Percentiles rank a stretch among this genome's conserved stretches.
These are phyloP conservation scores for Saccharomyces hybrid DNA, from an alignment of 1,139 yeast species.

Conservation along the genomic window DNA sequence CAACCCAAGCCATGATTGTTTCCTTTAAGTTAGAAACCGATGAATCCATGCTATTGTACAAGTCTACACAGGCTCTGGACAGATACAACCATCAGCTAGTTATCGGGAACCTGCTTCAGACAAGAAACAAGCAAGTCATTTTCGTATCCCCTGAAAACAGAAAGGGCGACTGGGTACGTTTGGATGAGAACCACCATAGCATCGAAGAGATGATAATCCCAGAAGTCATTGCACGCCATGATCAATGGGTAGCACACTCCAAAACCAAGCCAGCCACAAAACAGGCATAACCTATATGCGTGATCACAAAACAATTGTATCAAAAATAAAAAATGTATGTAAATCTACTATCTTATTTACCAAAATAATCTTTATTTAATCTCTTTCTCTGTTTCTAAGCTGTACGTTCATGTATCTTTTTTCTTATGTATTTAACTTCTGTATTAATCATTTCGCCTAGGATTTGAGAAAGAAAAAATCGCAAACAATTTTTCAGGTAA, in stretches of 20 bases:
- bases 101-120: slow-evolving; percentile 86
- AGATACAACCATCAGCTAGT: slow-evolving; percentile 90
- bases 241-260: slow-evolving; percentile 43
- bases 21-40: slow-evolving; percentile 96
- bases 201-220: slow-evolving; percentile 60
- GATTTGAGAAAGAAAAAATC: not conserved
- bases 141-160: slow-evolving; percentile 55
- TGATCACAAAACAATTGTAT: not conserved
- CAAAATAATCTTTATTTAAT: not conserved
- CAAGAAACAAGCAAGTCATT: slow-evolving; percentile 81
- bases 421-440: not conserved
- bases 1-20: slow-evolving; percentile 89
- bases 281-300: not conserved
- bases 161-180: slow-evolving; percentile 43
- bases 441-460: not conserved
- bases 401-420: not conserved
- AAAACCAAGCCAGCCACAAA: not conserved
- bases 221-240: slow-evolving; percentile 55
- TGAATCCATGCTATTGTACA: slow-evolving; percentile 54
- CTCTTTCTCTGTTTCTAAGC: no score
- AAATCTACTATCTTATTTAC: no score
- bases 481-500: not conserved
- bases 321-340: not conserved
- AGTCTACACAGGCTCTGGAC: slow-evolving; percentile 70
- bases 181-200: slow-evolving; percentile 30